Percentiles rank a stretch among this genome's conserved stretches.
These are phyloP conservation scores for Calonectria montana DNA, from an alignment of 2,329 filamentous ascomycete species.

Conservation along the genomic window DNA sequence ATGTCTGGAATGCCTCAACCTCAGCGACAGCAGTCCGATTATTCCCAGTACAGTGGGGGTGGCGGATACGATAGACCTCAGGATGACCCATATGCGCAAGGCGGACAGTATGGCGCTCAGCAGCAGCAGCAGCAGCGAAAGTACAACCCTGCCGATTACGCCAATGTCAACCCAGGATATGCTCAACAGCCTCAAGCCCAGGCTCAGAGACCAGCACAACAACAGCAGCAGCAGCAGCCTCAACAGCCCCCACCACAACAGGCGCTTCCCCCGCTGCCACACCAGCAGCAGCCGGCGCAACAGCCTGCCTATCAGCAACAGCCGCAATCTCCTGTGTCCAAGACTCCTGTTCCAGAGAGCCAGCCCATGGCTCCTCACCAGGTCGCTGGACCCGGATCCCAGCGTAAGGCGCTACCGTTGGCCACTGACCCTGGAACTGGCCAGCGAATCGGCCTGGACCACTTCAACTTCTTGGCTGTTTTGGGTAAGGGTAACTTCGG, in stretches of 20 bases:
- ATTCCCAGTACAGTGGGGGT: constrained; percentile 43
- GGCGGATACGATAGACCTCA: constrained; percentile 48
- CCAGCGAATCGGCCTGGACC: constrained; percentile 90
- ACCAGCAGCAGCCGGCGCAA: constrained; percentile 49
- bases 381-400: constrained; percentile 45
- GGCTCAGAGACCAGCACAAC: constrained; percentile 47
- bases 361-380: constrained; percentile 29
- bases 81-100: constrained; percentile 50
- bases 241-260: constrained; percentile 49
- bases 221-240: constrained; percentile 43
- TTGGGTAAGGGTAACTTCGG: constrained; percentile 99
- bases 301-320: constrained; percentile 51
- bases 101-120: constrained; percentile 50
- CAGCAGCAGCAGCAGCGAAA: constrained; percentile 68
- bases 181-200: constrained; percentile 41
- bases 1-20: constrained; percentile 62
- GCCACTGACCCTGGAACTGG: constrained; percentile 80
- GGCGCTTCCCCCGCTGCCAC: constrained; percentile 51
- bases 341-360: constrained; percentile 50
- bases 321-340: constrained; percentile 48
- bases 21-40: constrained; percentile 48
- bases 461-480: constrained; percentile 99
- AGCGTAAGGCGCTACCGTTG: constrained; percentile 72
- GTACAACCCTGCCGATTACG: constrained; percentile 85
- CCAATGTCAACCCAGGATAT: constrained; percentile 66